These are phyloP conservation scores for Acarospora socialis DNA, from an alignment of 2,329 filamentous ascomycete genomes.

Conservation along the genomic window DNA sequence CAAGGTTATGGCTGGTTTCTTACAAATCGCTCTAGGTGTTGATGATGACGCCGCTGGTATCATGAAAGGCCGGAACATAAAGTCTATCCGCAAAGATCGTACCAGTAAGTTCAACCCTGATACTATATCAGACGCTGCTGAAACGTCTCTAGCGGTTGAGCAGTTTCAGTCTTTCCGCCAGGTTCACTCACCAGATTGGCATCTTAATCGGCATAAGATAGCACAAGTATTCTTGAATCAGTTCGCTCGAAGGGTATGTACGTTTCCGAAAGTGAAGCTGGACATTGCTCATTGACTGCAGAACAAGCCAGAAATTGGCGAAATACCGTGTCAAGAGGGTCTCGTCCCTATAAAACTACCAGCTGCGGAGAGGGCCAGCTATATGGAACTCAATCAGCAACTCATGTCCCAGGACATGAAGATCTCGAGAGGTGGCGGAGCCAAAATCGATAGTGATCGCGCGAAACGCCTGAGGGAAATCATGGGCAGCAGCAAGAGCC, in stretches of 20 bases:
- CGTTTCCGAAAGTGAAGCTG: slow-evolving; percentile 6
- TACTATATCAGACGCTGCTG: background rate
- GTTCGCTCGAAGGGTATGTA: slow-evolving; percentile 18
- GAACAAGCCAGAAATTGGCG: slow-evolving; percentile 30
- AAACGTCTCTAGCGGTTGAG: slow-evolving; percentile 31
- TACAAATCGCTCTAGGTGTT: slow-evolving; percentile 41
- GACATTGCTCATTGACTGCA: slow-evolving; percentile 11
- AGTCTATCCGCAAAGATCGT: slow-evolving; percentile 27
- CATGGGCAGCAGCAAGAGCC: slow-evolving; percentile 29
- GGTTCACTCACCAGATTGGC: slow-evolving; percentile 36
- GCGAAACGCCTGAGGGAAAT: slow-evolving; percentile 31
- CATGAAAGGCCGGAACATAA: slow-evolving; percentile 33
- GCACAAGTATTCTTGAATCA: slow-evolving; percentile 42
- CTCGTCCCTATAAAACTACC: slow-evolving; percentile 31
- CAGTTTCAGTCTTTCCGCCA: slow-evolving; percentile 40
- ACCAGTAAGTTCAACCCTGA: slow-evolving; percentile 23
- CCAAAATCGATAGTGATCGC: slow-evolving; percentile 18
- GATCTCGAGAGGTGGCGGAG: slow-evolving; percentile 16
- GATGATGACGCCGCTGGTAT: slow-evolving; percentile 35
- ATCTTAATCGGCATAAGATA: slow-evolving; percentile 34
- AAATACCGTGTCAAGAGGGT: slow-evolving; percentile 32
- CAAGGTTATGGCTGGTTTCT: slow-evolving; percentile 41
- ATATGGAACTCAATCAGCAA: slow-evolving; percentile 41
- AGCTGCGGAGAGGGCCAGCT: slow-evolving; percentile 36
- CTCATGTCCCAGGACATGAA: slow-evolving; percentile 38